These are phyloP conservation scores for Anisodus tanguticus DNA, from an alignment of 257 asterid species.

Conservation along the genomic window DNA sequence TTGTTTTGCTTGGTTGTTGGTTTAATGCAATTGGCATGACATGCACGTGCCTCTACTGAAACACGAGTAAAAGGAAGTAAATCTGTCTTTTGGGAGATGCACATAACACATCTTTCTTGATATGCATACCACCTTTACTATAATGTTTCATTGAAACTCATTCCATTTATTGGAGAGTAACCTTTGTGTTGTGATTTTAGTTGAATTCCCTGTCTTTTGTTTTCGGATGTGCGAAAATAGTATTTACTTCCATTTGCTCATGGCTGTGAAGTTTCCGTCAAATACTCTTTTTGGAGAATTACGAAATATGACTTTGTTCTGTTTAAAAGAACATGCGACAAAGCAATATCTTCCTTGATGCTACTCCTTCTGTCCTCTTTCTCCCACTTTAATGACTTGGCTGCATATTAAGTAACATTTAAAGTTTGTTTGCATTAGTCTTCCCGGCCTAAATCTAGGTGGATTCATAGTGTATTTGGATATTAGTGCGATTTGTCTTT, in stretches of 20 bases:
- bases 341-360: constrained; percentile 9
- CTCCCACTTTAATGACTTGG: constrained; percentile 11
- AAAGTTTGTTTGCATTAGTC: neutral
- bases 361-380: neutral
- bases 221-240: neutral
- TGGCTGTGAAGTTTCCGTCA: neutral
- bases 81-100: constrained; percentile 5
- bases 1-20: constrained; percentile 18
- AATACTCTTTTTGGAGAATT: constrained; percentile 14
- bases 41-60: neutral
- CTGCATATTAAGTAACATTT: neutral
- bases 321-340: neutral
- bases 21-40: constrained; percentile 13
- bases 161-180: constrained; percentile 6
- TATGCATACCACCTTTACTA: constrained; percentile 12
- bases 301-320: neutral
- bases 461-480: constrained; percentile 4
- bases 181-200: neutral
- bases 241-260: neutral
- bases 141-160: neutral
- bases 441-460: neutral
- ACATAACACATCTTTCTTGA: constrained; percentile 24
- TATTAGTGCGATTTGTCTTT: constrained; percentile 13
- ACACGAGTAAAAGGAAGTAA: neutral
- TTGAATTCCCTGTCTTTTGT: neutral